These are phyloP conservation scores for Aspergillus nidulans DNA, from an alignment of 495 filamentous ascomycete genomes.

Conservation along the genomic window DNA sequence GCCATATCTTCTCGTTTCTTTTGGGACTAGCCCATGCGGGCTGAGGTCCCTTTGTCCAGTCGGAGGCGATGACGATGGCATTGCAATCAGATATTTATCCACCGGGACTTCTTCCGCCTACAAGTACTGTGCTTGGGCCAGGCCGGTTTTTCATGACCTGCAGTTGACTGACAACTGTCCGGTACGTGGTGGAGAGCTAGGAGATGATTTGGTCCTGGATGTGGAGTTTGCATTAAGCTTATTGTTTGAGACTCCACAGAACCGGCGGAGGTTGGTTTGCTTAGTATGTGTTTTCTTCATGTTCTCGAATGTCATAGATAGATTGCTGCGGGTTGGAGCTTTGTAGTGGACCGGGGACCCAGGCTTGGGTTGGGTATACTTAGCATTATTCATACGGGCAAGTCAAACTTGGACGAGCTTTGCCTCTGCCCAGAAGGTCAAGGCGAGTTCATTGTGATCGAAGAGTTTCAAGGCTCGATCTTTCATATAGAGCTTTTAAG, in stretches of 20 bases:
- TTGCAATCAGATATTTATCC: neutral
- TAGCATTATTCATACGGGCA: neutral
- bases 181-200: neutral
- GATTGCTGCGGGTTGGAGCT: neutral
- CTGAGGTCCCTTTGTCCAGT: neutral
- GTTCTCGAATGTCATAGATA: neutral
- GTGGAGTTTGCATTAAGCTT: slow-evolving; percentile 1
- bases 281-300: neutral
- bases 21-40: neutral
- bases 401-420: neutral
- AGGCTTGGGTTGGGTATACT: neutral
- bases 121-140: neutral
- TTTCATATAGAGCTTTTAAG: slow-evolving; percentile 1
- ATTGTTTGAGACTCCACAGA: slow-evolving; percentile 1
- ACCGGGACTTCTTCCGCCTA: neutral
- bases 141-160: neutral
- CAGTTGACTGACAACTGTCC: neutral
- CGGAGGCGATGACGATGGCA: neutral
- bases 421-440: neutral
- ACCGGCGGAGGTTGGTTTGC: neutral
- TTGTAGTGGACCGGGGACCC: neutral
- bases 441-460: neutral
- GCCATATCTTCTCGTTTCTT: neutral
- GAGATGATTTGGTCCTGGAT: neutral
- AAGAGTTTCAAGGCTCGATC: neutral